Evolutionary conservation across 2,329 filamentous ascomycete genomes (phyloP).

Genomic region (Tetracladium maxilliforme): DNA sequence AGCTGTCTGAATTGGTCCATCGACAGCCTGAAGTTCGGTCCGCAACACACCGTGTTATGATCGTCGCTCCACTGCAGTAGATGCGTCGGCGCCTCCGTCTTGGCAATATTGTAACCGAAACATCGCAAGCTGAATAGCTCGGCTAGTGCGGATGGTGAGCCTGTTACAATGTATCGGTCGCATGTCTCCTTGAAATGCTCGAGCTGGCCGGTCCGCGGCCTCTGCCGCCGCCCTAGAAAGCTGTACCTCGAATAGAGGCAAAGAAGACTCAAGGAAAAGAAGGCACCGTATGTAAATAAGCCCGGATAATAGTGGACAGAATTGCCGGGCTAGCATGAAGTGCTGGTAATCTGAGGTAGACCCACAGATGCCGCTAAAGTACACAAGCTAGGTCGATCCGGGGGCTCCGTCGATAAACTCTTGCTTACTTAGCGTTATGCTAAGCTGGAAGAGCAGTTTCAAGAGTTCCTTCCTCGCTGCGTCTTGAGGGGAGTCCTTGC

Average conservation of each 20-base stretch:
- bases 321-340: conserved; percentile 3
- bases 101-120: too few relatives aligned
- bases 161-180: conserved; percentile 1
- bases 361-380: conserved; percentile 4
- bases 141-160: conserved; percentile 1
- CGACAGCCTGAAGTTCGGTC: conserved; percentile 3
- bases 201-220: not conserved
- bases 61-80: conserved; percentile 4
- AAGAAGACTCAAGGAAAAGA: too few relatives aligned
- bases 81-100: too few relatives aligned
- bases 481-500: too few relatives aligned
- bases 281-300: conserved; percentile 3
- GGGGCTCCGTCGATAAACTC: conserved; percentile 2
- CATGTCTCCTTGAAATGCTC: conserved; percentile 1
- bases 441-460: conserved; percentile 1
- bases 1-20: conserved; percentile 3
- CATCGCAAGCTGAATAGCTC: not conserved
- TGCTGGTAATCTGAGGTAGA: conserved; percentile 2
- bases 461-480: too few relatives aligned
- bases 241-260: conserved; percentile 1
- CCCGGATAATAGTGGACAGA: conserved; percentile 1
- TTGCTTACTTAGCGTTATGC: conserved; percentile 1
- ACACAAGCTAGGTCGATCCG: conserved; percentile 3
- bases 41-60: conserved; percentile 1
- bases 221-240: conserved; percentile 2